phyloP scores from a whole-genome alignment of 2,329 filamentous ascomycete species.

The Chaetomium strumarium region DNA sequence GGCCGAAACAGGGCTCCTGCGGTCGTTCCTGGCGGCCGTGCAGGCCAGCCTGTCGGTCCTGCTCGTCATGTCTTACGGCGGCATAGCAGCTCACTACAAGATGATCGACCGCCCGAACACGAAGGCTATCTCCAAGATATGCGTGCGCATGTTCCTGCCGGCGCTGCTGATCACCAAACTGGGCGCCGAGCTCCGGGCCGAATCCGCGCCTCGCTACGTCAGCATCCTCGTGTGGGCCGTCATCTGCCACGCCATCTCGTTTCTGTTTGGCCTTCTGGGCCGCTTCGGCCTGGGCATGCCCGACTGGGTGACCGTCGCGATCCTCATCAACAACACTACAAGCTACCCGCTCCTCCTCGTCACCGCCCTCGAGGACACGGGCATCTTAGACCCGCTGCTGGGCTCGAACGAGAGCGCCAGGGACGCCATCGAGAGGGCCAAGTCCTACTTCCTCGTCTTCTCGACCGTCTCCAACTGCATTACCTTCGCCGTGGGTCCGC shows the following conservation, averaged over 20 bases:
- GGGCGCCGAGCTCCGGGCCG: conserved; percentile 36
- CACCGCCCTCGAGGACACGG: conserved; percentile 42
- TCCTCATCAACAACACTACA: conserved; percentile 47
- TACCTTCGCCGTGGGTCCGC: conserved; percentile 58
- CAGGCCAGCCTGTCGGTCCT: conserved; percentile 44
- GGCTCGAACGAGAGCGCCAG: conserved; percentile 25
- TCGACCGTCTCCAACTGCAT: conserved; percentile 57
- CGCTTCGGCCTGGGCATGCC: conserved; percentile 37
- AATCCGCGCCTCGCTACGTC: conserved; percentile 33
- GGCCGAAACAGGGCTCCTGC: conserved; percentile 19
- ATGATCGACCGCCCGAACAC: conserved; percentile 34
- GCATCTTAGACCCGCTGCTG: conserved; percentile 45
- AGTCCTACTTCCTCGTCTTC: conserved; percentile 61
- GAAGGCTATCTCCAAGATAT: conserved; percentile 41
- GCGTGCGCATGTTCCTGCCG: conserved; percentile 43
- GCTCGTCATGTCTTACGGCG: conserved; percentile 41
- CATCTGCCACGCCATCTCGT: conserved; percentile 34
- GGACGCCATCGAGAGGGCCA: conserved; percentile 49
- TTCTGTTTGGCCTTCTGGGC: conserved; percentile 35
- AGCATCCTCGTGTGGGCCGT: conserved; percentile 39
- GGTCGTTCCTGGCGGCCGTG: conserved; percentile 40
- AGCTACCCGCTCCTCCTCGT: conserved; percentile 42
- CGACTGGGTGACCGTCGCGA: conserved; percentile 39
- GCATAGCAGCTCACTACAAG: conserved; percentile 34
- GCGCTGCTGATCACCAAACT: conserved; percentile 42